phyloP scores from a whole-genome alignment of 257 asterid species.

The Fraxinus excelsior region DNA sequence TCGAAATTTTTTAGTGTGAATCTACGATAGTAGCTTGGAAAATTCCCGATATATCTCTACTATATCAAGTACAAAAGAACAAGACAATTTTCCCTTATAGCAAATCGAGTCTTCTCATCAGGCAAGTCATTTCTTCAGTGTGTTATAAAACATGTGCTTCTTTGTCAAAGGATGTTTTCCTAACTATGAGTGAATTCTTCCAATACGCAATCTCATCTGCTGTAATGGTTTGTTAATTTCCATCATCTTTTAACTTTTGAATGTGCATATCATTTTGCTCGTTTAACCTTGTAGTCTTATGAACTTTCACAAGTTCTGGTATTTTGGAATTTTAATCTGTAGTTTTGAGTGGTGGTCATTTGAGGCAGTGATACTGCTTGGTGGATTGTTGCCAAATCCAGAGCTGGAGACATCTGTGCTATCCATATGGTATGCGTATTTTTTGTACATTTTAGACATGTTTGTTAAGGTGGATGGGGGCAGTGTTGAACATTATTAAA shows the following conservation, averaged over 20 bases:
- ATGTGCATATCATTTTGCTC: not conserved
- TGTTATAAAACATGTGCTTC: too few species aligned
- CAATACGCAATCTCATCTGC: slow-evolving; percentile 45
- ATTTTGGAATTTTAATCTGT: not conserved
- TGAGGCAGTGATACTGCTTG: slow-evolving; percentile 26
- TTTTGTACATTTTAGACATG: not conserved
- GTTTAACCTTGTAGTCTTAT: not conserved
- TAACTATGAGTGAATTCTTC: slow-evolving; percentile 31
- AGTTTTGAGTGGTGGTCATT: slow-evolving; percentile 34
- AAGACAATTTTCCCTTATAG: too few species aligned
- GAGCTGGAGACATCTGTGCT: slow-evolving; percentile 40
- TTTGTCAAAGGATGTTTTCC: not conserved
- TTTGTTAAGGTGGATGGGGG: not conserved
- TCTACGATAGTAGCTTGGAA: not conserved
- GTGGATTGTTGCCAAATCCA: slow-evolving; percentile 29
- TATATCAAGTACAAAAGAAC: not conserved
- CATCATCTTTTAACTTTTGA: not conserved
- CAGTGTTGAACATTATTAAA: not conserved
- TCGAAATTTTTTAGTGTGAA: too few species aligned
- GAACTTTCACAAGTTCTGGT: not conserved
- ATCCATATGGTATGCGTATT: slow-evolving; percentile 38
- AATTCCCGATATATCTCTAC: too few species aligned
- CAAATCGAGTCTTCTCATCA: not conserved
- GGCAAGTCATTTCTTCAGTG: not conserved
- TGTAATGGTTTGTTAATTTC: slow-evolving; percentile 46